These are phyloP conservation scores for Ceratobasidium sp. DNA, from an alignment of 1,284 basidiomycete genomes.

Conservation along the genomic window DNA sequence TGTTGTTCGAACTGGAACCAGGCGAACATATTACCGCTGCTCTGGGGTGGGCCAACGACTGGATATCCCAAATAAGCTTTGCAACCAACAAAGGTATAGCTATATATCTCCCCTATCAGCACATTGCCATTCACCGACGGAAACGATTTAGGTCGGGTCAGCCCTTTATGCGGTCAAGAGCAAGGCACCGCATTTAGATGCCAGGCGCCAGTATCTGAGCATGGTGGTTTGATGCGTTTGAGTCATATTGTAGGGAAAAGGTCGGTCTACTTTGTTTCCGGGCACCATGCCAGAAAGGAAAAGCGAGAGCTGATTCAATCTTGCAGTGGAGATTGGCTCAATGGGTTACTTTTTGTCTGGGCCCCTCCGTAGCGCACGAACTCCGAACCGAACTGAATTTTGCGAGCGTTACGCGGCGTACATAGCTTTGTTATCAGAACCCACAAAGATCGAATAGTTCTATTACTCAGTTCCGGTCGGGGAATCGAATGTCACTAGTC, in stretches of 20 bases:
- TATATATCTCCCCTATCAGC: neutral
- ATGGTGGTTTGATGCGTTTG: neutral
- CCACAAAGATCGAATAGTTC: too few species aligned
- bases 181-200: neutral
- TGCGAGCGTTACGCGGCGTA: too few species aligned
- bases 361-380: neutral
- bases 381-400: too few species aligned
- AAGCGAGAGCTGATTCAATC: neutral
- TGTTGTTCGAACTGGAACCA: neutral
- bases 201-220: neutral
- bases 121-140: neutral
- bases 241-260: conserved; percentile 12
- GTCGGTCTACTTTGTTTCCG: neutral
- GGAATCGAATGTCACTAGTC: too few species aligned
- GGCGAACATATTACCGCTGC: conserved; percentile 1
- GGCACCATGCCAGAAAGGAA: neutral
- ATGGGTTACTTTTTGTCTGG: conserved; percentile 7
- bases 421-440: too few species aligned
- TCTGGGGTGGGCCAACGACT: neutral
- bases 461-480: too few species aligned
- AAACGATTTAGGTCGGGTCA: neutral
- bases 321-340: neutral
- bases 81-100: conserved; percentile 5
- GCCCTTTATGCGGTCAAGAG: neutral
- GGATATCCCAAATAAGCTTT: neutral